phyloP scores from a whole-genome alignment of 208 protist species.

The Herpetomonas tarakana region DNA sequence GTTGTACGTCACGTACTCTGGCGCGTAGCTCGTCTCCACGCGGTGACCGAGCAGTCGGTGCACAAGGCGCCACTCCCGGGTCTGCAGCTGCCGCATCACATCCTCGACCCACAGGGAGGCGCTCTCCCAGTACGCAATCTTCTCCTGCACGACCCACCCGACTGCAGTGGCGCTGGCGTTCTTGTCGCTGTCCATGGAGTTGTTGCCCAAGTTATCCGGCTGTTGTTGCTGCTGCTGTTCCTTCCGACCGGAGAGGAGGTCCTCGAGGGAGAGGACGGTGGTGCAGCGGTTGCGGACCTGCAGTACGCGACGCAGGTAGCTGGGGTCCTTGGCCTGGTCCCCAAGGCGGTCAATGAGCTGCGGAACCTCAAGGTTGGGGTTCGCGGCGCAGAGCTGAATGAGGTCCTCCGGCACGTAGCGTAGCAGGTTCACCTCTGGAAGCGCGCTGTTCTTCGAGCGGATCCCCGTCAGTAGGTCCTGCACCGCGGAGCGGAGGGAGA shows the following conservation, averaged over 20 bases:
- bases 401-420: constrained; percentile 73
- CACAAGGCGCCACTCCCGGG: constrained; percentile 78
- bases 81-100: constrained; percentile 60
- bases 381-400: constrained; percentile 58
- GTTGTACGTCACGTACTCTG: constrained; percentile 61
- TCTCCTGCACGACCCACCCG: constrained; percentile 36
- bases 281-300: constrained; percentile 61
- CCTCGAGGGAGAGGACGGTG: constrained; percentile 51
- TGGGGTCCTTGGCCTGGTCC: constrained; percentile 42
- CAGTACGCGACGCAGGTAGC: constrained; percentile 61
- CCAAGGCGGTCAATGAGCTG: constrained; percentile 75
- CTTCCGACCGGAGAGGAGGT: constrained; percentile 25
- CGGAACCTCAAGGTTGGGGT: constrained; percentile 55
- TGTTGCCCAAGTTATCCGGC: constrained; percentile 1
- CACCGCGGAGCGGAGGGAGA: constrained; percentile 46
- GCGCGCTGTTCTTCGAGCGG: constrained; percentile 38
- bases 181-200: constrained; percentile 1
- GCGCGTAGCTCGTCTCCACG: constrained; percentile 67
- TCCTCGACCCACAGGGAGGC: constrained; percentile 72
- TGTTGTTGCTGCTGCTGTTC: constrained; percentile 15
- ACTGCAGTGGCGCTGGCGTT: neutral
- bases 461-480: constrained; percentile 77
- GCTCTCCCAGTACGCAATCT: constrained; percentile 71
- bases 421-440: constrained; percentile 63
- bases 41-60: constrained; percentile 66